phyloP scores from a whole-genome alignment of 371 early-diverging fungal species.

The Blakeslea trispora region DNA sequence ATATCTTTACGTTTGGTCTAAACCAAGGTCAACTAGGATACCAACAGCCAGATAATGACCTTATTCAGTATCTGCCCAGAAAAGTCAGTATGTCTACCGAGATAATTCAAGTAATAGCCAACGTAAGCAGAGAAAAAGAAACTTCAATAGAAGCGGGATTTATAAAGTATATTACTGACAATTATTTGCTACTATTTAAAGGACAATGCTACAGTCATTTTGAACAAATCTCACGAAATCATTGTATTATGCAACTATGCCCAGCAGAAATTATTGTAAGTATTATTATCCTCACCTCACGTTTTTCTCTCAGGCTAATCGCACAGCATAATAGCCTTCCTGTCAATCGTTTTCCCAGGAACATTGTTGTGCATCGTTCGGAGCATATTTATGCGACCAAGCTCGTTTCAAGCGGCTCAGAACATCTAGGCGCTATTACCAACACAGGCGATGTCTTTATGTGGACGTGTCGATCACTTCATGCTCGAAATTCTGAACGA shows the following conservation, averaged over 20 bases:
- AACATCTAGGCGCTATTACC: slow-evolving; percentile 54
- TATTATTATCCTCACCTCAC: neutral
- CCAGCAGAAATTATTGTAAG: slow-evolving; percentile 51
- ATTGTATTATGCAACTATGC: slow-evolving; percentile 49
- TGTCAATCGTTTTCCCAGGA: slow-evolving; percentile 43
- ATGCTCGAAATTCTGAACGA: neutral
- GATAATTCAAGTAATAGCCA: slow-evolving; percentile 57
- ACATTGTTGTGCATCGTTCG: slow-evolving; percentile 36
- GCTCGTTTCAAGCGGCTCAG: slow-evolving; percentile 46
- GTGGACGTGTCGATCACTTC: slow-evolving; percentile 41
- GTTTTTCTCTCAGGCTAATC: neutral
- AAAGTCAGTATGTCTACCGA: slow-evolving; percentile 50
- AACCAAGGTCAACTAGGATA: slow-evolving; percentile 78
- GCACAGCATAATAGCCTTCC: slow-evolving; percentile 36
- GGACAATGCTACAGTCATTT: slow-evolving; percentile 58
- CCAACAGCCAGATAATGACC: slow-evolving; percentile 47
- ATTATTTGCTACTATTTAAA: slow-evolving; percentile 3
- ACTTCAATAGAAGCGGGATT: neutral
- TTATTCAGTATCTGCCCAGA: slow-evolving; percentile 46
- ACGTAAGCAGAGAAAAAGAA: slow-evolving; percentile 24
- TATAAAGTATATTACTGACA: neutral
- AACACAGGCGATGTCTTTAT: slow-evolving; percentile 55
- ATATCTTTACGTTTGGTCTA: slow-evolving; percentile 74
- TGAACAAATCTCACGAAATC: slow-evolving; percentile 49
- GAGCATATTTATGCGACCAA: slow-evolving; percentile 22